Base-by-base conservation (phyloP, 495 filamentous ascomycete genomes). In the Articulospora tetracladia region DNA sequence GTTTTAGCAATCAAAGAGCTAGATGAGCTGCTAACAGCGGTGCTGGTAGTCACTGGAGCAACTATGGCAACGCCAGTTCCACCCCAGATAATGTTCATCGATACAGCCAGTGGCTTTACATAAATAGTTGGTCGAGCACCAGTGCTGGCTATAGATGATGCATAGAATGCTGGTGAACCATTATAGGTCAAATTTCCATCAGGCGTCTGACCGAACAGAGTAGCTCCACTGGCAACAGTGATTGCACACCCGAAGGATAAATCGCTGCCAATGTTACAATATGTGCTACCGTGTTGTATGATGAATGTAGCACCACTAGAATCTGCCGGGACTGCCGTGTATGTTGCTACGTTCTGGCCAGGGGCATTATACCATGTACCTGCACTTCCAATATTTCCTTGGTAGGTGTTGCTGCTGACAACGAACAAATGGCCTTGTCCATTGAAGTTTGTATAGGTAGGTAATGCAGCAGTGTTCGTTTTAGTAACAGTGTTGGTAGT, bases 391-490 rank as follows among this genome's bases (percentile, higher is more conserved):
- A 53, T 30, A 53, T 53, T 24, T 24, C 49, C 49, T 24, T 53
- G 19, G n/a, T 20, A 17, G 3, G 27, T 3, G 4, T 24, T 24
- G n/a, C 49, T 24, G 20, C 2, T 10, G 4, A 7, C 22, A 24
- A 53, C 20, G 27, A 23, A 53, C 4, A 53, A 24, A 53, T 53
- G 49, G 24, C 49, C 49, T 24, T 53, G 49, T 19, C 49, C 49
- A n/a, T 53, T 53, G 49, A 53, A 53, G 20, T 53, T 53, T 3
- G 49, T 53, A n/a, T 53, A 53, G n/a, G 49, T 53, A 24, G 49
- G 49, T 15, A 4, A 53, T 7, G 17, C 24, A n/a, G 26, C 49
- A 4, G 49, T 53, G 26, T 3, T 10, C 7, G 49, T 53, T 24
- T 19, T 24, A 7, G 49, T 53, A 17, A 22, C 41, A 17, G 15